Base-by-base conservation (phyloP, 106 monocot genomes). In the Dendrobium officinale region DNA sequence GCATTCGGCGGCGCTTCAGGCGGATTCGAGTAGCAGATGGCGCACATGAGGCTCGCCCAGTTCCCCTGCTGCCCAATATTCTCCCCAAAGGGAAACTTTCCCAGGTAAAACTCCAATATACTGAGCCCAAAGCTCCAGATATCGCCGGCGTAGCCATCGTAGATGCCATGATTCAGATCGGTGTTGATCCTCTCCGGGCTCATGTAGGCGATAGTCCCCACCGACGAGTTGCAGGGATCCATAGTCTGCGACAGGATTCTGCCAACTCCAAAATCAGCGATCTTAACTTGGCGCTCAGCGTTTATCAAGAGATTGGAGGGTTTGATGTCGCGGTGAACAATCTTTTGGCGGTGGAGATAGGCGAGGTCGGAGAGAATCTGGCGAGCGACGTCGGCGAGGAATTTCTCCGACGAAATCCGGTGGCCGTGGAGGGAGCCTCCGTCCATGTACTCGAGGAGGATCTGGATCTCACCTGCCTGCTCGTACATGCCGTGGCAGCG, bases 161-260 rank as follows among this genome's bases (percentile, higher is more conserved):
- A 96, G 31, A 73, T 81, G 10, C 96, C 96, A 49, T 96, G 81
- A 79, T 92, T 96, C 74, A 92, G 80, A 49, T 93, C 93, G 20
- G 96, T 96, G 86, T 96, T 92, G 81, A 93, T 96, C 55, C 96
- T 73, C 83, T 96, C 96, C n/a, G 96, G 96, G 84, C 93, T 93
- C 96, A 76, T 76, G 18, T 76, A 76, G 4, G 96, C 93, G 79
- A 96, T 90, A 26, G 96, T 96, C 49, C 96, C 96, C 24, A 96
- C 96, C 24, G 93, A 83, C 66, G 96, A 96, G 79, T 96, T 90
- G 86, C 96, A 96, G 59, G 95, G 93, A 77, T 96, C 96, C 92
- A 96, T 89, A 77, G 96, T 93, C 81, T 89, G 92, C 7, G 90
- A 85, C 45, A 96, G 88, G 81, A 96, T 93, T n/a, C 92, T 80